These are phyloP conservation scores for Gossypium ekmanianum DNA, from an alignment of 345 rosid species.

Conservation along the genomic window DNA sequence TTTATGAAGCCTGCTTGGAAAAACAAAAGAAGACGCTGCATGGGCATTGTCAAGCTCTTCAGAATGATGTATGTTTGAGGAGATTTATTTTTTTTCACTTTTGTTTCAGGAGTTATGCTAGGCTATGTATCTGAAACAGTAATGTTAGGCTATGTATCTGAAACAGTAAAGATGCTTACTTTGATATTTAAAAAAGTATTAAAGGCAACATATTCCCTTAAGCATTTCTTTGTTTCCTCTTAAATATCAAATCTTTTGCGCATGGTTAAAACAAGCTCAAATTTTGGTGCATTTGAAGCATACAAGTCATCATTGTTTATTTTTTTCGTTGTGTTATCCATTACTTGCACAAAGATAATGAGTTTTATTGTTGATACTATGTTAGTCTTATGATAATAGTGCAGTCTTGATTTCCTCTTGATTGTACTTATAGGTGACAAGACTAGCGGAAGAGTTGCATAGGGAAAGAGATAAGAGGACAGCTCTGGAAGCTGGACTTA, in stretches of 20 bases:
- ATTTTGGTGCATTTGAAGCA: background rate
- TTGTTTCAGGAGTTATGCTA: background rate
- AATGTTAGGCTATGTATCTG: background rate
- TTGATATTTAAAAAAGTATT: too few species aligned
- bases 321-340: background rate
- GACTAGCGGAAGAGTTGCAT: slow-evolving; percentile 71
- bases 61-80: slow-evolving; percentile 54
- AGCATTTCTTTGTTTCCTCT: background rate
- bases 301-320: background rate
- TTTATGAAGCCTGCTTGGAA: slow-evolving; percentile 54
- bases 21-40: slow-evolving; percentile 57
- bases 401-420: slow-evolving; percentile 5
- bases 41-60: slow-evolving; percentile 63
- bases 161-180: background rate
- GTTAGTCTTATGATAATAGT: background rate
- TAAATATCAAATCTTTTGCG: background rate
- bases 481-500: slow-evolving; percentile 63
- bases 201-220: background rate
- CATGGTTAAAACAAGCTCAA: background rate
- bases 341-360: background rate
- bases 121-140: background rate
- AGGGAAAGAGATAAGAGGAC: slow-evolving; percentile 61
- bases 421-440: slow-evolving; percentile 54
- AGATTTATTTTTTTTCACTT: background rate
- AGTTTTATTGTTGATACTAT: background rate